These are phyloP conservation scores for Xylaria sp. DNA, from an alignment of 2,329 filamentous ascomycete genomes.

Conservation along the genomic window DNA sequence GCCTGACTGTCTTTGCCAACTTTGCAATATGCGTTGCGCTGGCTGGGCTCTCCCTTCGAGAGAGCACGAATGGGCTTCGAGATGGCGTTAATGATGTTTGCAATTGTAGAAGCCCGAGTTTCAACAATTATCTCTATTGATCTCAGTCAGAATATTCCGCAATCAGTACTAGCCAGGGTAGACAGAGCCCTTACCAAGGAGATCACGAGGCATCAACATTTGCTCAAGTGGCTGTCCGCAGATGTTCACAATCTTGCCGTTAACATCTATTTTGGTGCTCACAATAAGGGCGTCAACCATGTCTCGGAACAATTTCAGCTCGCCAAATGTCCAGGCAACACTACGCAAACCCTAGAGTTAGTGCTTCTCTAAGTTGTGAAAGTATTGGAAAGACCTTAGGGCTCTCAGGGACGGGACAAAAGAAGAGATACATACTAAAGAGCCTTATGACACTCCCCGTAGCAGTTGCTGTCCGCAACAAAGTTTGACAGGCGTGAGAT, in stretches of 20 bases:
- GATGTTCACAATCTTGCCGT: slow-evolving; percentile 41
- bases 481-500: slow-evolving; percentile 26
- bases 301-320: slow-evolving; percentile 39
- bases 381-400: neutral
- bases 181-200: slow-evolving; percentile 39
- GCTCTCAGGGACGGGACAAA: neutral
- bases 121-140: slow-evolving; percentile 35
- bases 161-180: neutral
- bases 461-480: slow-evolving; percentile 14
- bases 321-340: slow-evolving; percentile 45
- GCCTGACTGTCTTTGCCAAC: slow-evolving; percentile 33
- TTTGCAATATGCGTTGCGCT: slow-evolving; percentile 38
- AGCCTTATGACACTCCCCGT: slow-evolving; percentile 40
- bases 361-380: neutral
- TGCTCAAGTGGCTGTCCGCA: slow-evolving; percentile 38
- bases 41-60: slow-evolving; percentile 11
- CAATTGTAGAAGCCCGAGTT: slow-evolving; percentile 35
- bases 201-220: slow-evolving; percentile 40
- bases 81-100: slow-evolving; percentile 36
- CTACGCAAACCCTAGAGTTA: slow-evolving; percentile 19
- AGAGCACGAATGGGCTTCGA: slow-evolving; percentile 33
- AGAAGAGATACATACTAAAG: slow-evolving; percentile 24
- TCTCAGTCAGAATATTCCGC: slow-evolving; percentile 4
- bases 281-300: slow-evolving; percentile 43
- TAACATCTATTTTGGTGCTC: slow-evolving; percentile 35